A percentile compares a stretch with the other conserved stretches of the same genome.
phyloP scores from a whole-genome alignment of 371 early-diverging fungal genomes.

The Mortierella sp. region DNA sequence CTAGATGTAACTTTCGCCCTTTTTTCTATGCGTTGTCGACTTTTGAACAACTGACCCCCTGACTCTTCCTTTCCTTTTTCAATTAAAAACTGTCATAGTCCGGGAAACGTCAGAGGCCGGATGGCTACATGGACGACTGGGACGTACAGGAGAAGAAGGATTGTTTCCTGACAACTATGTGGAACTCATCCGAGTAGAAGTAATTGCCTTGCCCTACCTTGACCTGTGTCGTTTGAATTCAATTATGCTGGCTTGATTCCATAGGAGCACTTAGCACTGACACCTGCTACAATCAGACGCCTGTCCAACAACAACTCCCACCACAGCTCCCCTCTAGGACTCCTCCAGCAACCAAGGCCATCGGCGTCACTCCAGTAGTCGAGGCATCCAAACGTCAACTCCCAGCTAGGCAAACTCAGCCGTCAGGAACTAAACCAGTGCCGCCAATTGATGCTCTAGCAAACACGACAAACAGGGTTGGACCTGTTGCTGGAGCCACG shows the following conservation, averaged over 20 bases:
- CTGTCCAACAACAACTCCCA: not conserved
- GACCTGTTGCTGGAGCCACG: not conserved
- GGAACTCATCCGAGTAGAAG: slow-evolving; percentile 54
- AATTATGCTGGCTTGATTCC: not conserved
- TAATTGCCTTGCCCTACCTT: slow-evolving; percentile 9
- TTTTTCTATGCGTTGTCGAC: not conserved
- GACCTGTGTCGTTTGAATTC: not conserved
- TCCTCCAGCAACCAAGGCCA: not conserved
- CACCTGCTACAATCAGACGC: not conserved
- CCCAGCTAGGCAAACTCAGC: not conserved
- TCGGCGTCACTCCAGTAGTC: slow-evolving; percentile 8
- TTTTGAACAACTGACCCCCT: not conserved
- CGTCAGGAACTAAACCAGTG: slow-evolving; percentile 20
- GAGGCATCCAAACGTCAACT: slow-evolving; percentile 17
- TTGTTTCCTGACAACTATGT: slow-evolving; percentile 73
- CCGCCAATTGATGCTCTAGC: slow-evolving; percentile 13
- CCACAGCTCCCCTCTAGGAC: slow-evolving; percentile 4
- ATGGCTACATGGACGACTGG: slow-evolving; percentile 69
- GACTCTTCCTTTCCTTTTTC: not conserved
- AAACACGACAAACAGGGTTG: not conserved
- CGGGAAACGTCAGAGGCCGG: slow-evolving; percentile 68
- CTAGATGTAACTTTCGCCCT: not conserved
- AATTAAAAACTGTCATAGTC: slow-evolving; percentile 28
- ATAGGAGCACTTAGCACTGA: not conserved
- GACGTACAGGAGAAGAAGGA: slow-evolving; percentile 62